phyloP scores from a whole-genome alignment of 768 basidiomycete genomes.

The Podaxis pistillaris region DNA sequence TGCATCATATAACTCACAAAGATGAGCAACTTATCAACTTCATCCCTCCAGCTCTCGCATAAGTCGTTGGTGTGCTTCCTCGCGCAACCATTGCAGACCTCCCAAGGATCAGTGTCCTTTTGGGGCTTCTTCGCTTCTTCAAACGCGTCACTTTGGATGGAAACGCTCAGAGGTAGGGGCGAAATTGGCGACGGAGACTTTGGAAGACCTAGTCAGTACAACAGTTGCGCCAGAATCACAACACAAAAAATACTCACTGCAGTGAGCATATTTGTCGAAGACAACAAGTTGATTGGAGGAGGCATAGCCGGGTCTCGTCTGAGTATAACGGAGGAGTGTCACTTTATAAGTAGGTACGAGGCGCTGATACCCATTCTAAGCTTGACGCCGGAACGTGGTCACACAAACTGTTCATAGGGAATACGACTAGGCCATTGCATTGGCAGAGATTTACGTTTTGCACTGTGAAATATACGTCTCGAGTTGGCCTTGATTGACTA shows the following conservation, averaged over 20 bases:
- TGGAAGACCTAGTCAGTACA: neutral
- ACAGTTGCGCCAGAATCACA: neutral
- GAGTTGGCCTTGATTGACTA: too few species aligned
- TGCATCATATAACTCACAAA: constrained; percentile 5
- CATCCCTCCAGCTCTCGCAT: constrained; percentile 14
- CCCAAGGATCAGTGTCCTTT: constrained; percentile 8
- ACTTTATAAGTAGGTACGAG: neutral
- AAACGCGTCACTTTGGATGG: neutral
- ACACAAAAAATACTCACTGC: neutral
- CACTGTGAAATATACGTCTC: too few species aligned
- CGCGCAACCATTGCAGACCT: constrained; percentile 7
- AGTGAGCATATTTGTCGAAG: neutral
- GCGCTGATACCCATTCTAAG: neutral
- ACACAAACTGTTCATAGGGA: neutral
- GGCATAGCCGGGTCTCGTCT: neutral
- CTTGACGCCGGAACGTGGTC: neutral
- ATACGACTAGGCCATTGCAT: too few species aligned
- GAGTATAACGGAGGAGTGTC: neutral
- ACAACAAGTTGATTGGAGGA: neutral
- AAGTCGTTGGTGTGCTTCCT: constrained; percentile 12
- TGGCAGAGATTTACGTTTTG: too few species aligned
- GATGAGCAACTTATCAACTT: constrained; percentile 15
- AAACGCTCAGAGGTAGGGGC: neutral
- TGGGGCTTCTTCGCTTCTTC: neutral
- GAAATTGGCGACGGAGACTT: neutral